Base-by-base conservation (phyloP, 768 basidiomycete species). In the Amanita thiersii region DNA sequence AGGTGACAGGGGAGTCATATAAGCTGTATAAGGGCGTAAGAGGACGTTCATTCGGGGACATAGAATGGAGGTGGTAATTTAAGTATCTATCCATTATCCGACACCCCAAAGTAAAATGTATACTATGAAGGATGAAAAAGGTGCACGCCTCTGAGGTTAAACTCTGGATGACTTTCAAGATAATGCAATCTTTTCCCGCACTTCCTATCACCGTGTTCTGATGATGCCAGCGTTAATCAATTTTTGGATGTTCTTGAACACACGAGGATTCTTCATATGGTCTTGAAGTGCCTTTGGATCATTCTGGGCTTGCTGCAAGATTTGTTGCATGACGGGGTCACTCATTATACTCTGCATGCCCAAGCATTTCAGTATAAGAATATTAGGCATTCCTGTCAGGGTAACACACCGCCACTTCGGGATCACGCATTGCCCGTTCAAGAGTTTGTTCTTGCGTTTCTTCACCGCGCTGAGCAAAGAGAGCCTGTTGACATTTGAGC, bases 381-480 rank as follows among this genome's bases (percentile, higher is more conserved):
- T 17, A 28, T n/a, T 1, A 39, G 30, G 39, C 10, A 41, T 44
- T 50, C 25, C 33, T 42, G 3, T 11, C 15, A 19, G 33, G 43
- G 24, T 32, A 9, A 72, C 86, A 52, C 66, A 89, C 86, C 50
- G 85, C 87, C 40, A 97, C 75, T 64, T 96, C 96, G 9, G 96
- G 96, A 68, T 99, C 96, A 40, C 90, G 76, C 93, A 97, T 96
- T 5, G 94, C 96, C 38, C 94, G 75, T 52, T 85, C 75, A 48
- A 96, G 67, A 14, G 92, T 89, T 68, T 99, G 77, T 57, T 98
- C 92, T 56, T 97, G 91, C 5, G 79, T 78, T 66, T 99, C 94
- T 31, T 71, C 78, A 14, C 80, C 74, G 11, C 91, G 79, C 58
- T 96, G 80, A 37, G 69, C 69, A 58, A 79, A 84, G 43, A 92